phyloP scores from a whole-genome alignment of 306 rosid species.

The Urtica urens region DNA sequence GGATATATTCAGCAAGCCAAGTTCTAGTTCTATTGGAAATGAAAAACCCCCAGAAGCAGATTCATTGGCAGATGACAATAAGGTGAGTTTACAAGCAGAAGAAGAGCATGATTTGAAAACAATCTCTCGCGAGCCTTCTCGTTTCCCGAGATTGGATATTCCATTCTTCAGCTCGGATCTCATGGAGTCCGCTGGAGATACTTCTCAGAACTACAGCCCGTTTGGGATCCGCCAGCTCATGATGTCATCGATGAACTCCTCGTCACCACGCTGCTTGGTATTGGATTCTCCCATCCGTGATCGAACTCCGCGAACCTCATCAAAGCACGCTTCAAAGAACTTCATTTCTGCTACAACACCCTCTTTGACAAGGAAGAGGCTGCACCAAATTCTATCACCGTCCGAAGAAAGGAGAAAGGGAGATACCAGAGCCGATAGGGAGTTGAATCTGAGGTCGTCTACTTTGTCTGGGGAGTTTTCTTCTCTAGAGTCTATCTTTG shows the following conservation, averaged over 20 bases:
- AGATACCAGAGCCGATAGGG: constrained; percentile 54
- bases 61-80: constrained; percentile 26
- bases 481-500: constrained; percentile 9
- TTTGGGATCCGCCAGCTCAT: constrained; percentile 83
- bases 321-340: constrained; percentile 76
- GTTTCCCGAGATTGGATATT: constrained; percentile 79
- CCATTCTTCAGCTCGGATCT: constrained; percentile 96
- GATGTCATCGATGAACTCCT: constrained; percentile 69
- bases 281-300: constrained; percentile 76
- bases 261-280: constrained; percentile 36
- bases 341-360: constrained; percentile 42
- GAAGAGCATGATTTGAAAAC: constrained; percentile 49
- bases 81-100: constrained; percentile 24
- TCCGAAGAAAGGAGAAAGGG: constrained; percentile 51
- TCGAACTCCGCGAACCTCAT: constrained; percentile 61
- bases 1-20: constrained; percentile 42
- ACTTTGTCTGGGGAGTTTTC: constrained; percentile 24
- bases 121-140: constrained; percentile 77
- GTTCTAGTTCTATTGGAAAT: constrained; percentile 18
- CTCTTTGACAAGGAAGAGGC: constrained; percentile 73
- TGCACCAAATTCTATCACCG: constrained; percentile 64
- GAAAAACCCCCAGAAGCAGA: not conserved
- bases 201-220: constrained; percentile 93
- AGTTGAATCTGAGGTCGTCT: constrained; percentile 31
- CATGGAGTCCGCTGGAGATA: constrained; percentile 52